A percentile compares a stretch with the other conserved stretches of the same genome.
These are phyloP conservation scores for Cyberlindnera samutprakarnensis DNA, from an alignment of 805 yeast genomes.

Conservation along the genomic window DNA sequence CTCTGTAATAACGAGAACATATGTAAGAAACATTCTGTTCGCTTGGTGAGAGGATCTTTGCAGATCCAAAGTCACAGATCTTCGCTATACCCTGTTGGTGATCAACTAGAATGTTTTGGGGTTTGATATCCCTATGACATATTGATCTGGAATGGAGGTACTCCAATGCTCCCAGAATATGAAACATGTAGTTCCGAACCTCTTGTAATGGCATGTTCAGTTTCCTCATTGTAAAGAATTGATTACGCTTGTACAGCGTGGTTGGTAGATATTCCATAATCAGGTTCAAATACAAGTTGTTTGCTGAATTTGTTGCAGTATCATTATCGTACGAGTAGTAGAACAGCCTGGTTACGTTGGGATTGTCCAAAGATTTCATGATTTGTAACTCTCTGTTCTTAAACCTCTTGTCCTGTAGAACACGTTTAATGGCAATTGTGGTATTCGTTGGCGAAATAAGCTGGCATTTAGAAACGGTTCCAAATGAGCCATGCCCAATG, in stretches of 20 bases:
- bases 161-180: constrained; percentile 69
- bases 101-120: constrained; percentile 82
- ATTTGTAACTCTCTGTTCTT: constrained; percentile 92
- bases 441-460: constrained; percentile 60
- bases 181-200: constrained; percentile 76
- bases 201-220: constrained; percentile 83
- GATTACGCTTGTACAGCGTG: constrained; percentile 84
- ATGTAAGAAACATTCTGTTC: constrained; percentile 96
- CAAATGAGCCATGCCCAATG: constrained; percentile 99
- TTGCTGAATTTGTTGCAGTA: constrained; percentile 21
- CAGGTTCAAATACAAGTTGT: constrained; percentile 79
- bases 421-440: constrained; percentile 89
- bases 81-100: constrained; percentile 80
- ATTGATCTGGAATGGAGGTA: constrained; percentile 71
- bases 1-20: constrained; percentile 93
- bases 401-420: constrained; percentile 91
- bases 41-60: constrained; percentile 78
- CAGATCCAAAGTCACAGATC: constrained; percentile 94
- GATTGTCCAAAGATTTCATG: constrained; percentile 83
- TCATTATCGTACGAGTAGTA: constrained; percentile 84
- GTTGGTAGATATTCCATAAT: constrained; percentile 94
- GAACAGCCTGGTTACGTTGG: constrained; percentile 79
- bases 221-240: constrained; percentile 71
- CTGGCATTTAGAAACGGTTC: constrained; percentile 89
- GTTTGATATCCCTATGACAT: constrained; percentile 92